These are phyloP conservation scores for Thyridium curvatum DNA, from an alignment of 2,329 filamentous ascomycete species.

Conservation along the genomic window DNA sequence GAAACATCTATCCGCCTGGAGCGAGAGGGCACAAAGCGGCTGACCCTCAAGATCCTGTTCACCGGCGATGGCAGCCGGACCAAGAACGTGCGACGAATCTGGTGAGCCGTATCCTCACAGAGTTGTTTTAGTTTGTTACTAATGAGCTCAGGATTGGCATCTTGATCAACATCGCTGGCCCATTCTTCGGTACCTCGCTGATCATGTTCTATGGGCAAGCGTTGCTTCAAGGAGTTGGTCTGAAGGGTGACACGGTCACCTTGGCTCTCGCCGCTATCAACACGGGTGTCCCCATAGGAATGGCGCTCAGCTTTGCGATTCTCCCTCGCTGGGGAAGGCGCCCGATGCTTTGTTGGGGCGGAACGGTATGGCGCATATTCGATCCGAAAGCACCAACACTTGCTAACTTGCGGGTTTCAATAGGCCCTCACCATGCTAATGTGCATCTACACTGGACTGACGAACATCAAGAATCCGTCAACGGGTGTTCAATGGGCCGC, in stretches of 20 bases:
- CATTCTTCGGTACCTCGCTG: background rate
- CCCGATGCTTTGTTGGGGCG: background rate
- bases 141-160: background rate
- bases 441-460: conserved; percentile 1
- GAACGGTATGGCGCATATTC: background rate
- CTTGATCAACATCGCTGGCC: background rate
- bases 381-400: background rate
- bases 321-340: background rate
- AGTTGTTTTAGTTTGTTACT: too few species aligned
- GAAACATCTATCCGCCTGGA: background rate
- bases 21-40: background rate
- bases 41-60: conserved; percentile 1
- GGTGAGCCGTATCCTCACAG: too few species aligned
- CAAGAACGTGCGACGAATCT: conserved; percentile 1
- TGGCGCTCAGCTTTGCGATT: conserved; percentile 1
- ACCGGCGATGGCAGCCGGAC: conserved; percentile 1
- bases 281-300: background rate
- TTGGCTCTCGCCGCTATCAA: conserved; percentile 1
- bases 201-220: background rate
- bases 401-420: background rate
- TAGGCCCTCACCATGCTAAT: background rate
- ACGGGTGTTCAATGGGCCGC: background rate
- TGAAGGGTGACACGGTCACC: background rate
- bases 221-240: background rate
- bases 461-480: conserved; percentile 1